Conservation (phyloP, 2,329 filamentous ascomycete species). For the Trichoderma polysporum region DNA sequence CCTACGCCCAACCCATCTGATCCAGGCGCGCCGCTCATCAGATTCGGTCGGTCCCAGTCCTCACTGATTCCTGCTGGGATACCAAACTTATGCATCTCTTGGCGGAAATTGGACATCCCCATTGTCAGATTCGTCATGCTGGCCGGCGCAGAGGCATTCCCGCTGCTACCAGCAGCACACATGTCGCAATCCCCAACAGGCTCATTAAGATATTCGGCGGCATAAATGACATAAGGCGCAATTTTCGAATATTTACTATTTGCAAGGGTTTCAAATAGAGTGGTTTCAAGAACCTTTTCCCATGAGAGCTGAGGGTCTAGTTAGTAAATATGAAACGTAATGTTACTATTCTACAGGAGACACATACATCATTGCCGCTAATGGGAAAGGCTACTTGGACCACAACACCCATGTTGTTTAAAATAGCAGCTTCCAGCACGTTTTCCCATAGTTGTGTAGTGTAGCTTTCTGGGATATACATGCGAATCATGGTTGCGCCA, state of each 20-base stretch:
- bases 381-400: conserved; percentile 23
- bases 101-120: conserved; percentile 21
- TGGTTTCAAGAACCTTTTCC: conserved; percentile 4
- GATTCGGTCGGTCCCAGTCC: conserved; percentile 23
- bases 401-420: conserved; percentile 26
- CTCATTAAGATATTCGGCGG: conserved; percentile 24
- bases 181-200: conserved; percentile 23
- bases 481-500: conserved; percentile 24
- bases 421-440: conserved; percentile 22
- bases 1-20: not conserved
- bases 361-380: conserved; percentile 20
- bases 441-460: conserved; percentile 22
- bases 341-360: not conserved
- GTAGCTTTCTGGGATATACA: conserved; percentile 25
- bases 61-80: conserved; percentile 25
- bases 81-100: conserved; percentile 8
- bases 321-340: not conserved
- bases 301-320: conserved; percentile 10
- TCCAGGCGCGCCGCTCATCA: conserved; percentile 19
- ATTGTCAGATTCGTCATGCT: not conserved
- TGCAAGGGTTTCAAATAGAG: not conserved
- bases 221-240: conserved; percentile 24
- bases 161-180: conserved; percentile 20
- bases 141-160: conserved; percentile 6
- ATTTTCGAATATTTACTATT: conserved; percentile 17